These are phyloP conservation scores for Furcasterigmium furcatum DNA, from an alignment of 2,329 filamentous ascomycete genomes.

Conservation along the genomic window DNA sequence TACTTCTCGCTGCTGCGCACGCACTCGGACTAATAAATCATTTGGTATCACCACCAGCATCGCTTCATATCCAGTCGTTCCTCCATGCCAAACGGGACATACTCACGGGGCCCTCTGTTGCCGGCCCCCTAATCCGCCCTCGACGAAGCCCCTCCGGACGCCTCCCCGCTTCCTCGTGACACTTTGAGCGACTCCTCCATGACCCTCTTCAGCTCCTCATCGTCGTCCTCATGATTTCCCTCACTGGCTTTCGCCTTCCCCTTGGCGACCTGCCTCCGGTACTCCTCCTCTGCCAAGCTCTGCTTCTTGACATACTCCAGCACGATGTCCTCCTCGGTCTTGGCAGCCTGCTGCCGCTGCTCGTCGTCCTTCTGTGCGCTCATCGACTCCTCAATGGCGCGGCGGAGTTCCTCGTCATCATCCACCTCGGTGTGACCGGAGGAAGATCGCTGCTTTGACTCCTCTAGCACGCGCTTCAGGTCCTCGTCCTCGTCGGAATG, in stretches of 20 bases:
- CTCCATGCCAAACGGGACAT: no score
- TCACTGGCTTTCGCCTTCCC: slow-evolving; percentile 21
- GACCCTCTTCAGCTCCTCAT: slow-evolving; percentile 53
- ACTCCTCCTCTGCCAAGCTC: slow-evolving; percentile 66
- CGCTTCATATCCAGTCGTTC: no score
- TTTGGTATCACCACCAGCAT: no score
- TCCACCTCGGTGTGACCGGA: slow-evolving; percentile 22
- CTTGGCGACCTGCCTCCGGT: slow-evolving; percentile 27
- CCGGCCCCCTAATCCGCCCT: no score
- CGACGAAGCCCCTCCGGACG: slow-evolving; percentile 4
- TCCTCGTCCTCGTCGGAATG: slow-evolving; percentile 29
- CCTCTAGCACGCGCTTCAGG: slow-evolving; percentile 35
- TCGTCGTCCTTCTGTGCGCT: slow-evolving; percentile 39
- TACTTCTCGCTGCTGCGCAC: no score
- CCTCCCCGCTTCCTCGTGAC: slow-evolving; percentile 22
- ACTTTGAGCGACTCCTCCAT: slow-evolving; percentile 53
- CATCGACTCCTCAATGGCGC: slow-evolving; percentile 44
- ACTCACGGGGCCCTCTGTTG: no score
- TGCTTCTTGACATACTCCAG: slow-evolving; percentile 77
- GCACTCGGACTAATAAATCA: no score
- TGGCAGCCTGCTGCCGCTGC: slow-evolving; percentile 34
- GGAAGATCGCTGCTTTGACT: slow-evolving; percentile 25
- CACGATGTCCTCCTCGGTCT: slow-evolving; percentile 68
- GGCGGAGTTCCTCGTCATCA: slow-evolving; percentile 41
- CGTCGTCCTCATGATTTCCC: slow-evolving; percentile 25